These are phyloP conservation scores for Penicillium brasilianum DNA, from an alignment of 2,329 filamentous ascomycete genomes.

Conservation along the genomic window DNA sequence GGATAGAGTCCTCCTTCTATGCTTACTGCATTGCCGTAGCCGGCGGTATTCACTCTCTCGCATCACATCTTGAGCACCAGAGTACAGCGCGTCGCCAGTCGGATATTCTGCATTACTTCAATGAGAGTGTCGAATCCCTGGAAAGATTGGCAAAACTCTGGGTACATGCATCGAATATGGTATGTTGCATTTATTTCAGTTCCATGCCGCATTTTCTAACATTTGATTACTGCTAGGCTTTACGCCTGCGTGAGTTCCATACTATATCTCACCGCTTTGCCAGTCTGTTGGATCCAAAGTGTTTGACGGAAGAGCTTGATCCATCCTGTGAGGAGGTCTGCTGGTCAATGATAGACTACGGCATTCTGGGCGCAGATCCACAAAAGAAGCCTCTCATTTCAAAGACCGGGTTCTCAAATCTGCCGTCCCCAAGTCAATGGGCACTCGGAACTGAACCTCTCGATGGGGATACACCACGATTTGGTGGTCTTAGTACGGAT, in stretches of 20 bases:
- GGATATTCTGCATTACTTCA: constrained; percentile 21
- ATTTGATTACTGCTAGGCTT: constrained; percentile 9
- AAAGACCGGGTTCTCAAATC: constrained; percentile 1
- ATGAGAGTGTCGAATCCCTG: constrained; percentile 24
- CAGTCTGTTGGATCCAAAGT: constrained; percentile 24
- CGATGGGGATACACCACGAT: not conserved
- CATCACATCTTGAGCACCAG: constrained; percentile 21
- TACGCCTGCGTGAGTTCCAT: constrained; percentile 31
- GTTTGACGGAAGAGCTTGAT: constrained; percentile 26
- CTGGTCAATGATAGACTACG: constrained; percentile 35
- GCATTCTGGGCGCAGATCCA: constrained; percentile 19
- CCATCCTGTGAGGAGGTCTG: constrained; percentile 18
- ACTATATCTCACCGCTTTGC: constrained; percentile 24
- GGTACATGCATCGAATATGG: constrained; percentile 32
- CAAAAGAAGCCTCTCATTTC: constrained; percentile 12
- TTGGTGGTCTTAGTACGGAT: constrained; percentile 1
- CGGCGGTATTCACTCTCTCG: constrained; percentile 27
- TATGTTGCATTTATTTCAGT: constrained; percentile 9
- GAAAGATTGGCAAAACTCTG: constrained; percentile 24
- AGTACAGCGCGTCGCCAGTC: constrained; percentile 7
- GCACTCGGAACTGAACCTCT: constrained; percentile 14
- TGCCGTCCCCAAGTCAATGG: constrained; percentile 24
- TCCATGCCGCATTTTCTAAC: not conserved
- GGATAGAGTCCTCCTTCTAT: constrained; percentile 38
- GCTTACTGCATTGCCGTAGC: constrained; percentile 42